Evolutionary conservation across 768 basidiomycete genomes (phyloP), one percentile per base, ranked within the genome.

Genomic region (Serpula lacrymans): DNA sequence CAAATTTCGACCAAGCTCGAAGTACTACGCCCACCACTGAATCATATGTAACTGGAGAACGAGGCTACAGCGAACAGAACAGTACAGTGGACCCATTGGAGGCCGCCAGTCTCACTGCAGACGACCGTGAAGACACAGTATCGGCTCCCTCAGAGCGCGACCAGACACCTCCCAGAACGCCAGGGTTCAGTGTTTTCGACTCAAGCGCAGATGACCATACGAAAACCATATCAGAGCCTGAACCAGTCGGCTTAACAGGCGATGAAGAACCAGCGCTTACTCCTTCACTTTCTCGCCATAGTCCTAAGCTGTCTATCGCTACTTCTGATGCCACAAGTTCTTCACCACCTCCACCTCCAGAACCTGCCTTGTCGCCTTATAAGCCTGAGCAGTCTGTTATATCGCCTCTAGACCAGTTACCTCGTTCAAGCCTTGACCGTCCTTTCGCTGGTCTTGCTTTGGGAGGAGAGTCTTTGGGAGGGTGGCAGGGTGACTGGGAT

Each of bases 401-500:
- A 20, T 63, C 59, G 23, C 64, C 60, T 22, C 53, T 58, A 28
- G 63, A 53, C 14, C 58, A 40, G 36, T 55, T 53, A 31, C 48
- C 51, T 26, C 45, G 46, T 41, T 31, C 43, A 23, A 39, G 34
- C 23, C 12, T 64, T 34, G 54, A 60, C 7, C 67, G 50, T 39
- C 39, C 69, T 24, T 63, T 70, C 51, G 49, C 72, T 48, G 75
- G 71, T 41, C 65, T 77, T 17, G 64, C 70, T 5, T 51, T 75
- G 24, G 72, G 72, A 21, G 77, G 68, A 5, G 77, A 78, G 53
- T 53, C 51, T 30, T 53, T 63, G 7, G 59, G 64, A 2, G 74
- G 69, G 13, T 86, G 84, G 82, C 77, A 80, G 47, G 60, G 65
- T 17, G 68, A 72, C 18, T 67, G 70, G 37, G 23, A 43, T 51